Base-by-base conservation (phyloP, 768 basidiomycete genomes). In the Hortiboletus campestris region DNA sequence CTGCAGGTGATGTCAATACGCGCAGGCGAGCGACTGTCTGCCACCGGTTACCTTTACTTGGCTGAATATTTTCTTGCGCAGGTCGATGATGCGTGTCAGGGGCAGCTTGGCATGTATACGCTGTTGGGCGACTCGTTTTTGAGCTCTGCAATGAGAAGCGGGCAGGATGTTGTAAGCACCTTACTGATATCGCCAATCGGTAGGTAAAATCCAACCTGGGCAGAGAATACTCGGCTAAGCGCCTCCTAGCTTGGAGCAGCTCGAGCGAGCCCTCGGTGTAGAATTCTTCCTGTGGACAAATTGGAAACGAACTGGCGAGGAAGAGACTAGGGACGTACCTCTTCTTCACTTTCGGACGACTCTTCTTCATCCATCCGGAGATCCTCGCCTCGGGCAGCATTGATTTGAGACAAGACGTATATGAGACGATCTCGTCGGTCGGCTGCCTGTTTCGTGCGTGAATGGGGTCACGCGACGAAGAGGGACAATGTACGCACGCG, bases 371-470 rank as follows among this genome's bases (percentile, higher is more conserved):
- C 34, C 34, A 35, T 80, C 48, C 82, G 82, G 7, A 81, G 78
- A 63, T 93, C 89, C 50, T 92, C 90, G 13, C 92, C 93, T 48
- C 89, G 80, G 29, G 91, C 91, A 7, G 88, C 86, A 71, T 90
- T 89, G 57, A 95, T 94, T 88, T 95, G 91, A 20, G 94, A 94
- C 49, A 98, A 77, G 2, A 98, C 88, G 72, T 95, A 93, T 64
- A 93, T 94, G 62, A 99, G 78, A 76, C 96, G 91, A 74, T 97
- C 96, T 68, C 97, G 78, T 62, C 96, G 82, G 76, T 99, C 97
- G 66, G 94, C 94, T 63, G 93, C 91, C 94, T 98, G 70, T 59
- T 57, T 41, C 60, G 58, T 56, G 56, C 44, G 44, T 63, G 55
- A 58, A 57, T 53, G 46, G 36, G 43, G 38, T 65, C 49, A 41